phyloP scores from a whole-genome alignment of 2,329 filamentous ascomycete genomes.

The Aspergillus sp. region DNA sequence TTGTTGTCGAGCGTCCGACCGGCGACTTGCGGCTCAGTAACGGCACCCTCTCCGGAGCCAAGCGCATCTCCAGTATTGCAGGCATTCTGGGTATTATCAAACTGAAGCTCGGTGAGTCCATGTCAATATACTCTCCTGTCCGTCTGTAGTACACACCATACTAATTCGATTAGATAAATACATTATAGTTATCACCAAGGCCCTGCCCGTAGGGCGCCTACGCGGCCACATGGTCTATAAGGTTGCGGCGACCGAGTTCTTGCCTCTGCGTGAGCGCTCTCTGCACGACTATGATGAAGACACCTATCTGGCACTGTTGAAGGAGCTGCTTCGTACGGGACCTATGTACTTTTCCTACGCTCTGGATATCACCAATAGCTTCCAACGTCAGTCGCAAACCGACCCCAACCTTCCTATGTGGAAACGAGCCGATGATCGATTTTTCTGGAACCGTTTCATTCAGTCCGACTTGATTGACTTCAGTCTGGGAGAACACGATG shows the following conservation, averaged over 20 bases:
- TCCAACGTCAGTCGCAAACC: constrained; percentile 85
- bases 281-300: constrained; percentile 94
- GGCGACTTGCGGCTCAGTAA: constrained; percentile 86
- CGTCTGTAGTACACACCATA: not conserved
- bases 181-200: constrained; percentile 93
- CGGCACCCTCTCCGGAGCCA: constrained; percentile 71
- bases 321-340: constrained; percentile 75
- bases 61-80: constrained; percentile 89
- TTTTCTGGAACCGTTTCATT: constrained; percentile 97
- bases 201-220: constrained; percentile 82
- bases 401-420: constrained; percentile 75
- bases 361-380: constrained; percentile 92
- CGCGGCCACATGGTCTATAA: constrained; percentile 98
- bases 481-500: constrained; percentile 59
- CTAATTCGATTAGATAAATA: constrained; percentile 71
- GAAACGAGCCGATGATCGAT: constrained; percentile 91
- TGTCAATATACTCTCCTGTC: not conserved
- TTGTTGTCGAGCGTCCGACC: constrained; percentile 88
- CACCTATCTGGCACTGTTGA: constrained; percentile 79
- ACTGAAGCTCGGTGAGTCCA: constrained; percentile 75
- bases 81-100: constrained; percentile 94
- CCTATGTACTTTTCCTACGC: constrained; percentile 99
- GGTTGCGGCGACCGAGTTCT: constrained; percentile 84
- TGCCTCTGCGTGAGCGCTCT: constrained; percentile 88
- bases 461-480: constrained; percentile 91